Conservation (phyloP, 2,329 filamentous ascomycete species). For the Paecilomyces dactylethromorphus region DNA sequence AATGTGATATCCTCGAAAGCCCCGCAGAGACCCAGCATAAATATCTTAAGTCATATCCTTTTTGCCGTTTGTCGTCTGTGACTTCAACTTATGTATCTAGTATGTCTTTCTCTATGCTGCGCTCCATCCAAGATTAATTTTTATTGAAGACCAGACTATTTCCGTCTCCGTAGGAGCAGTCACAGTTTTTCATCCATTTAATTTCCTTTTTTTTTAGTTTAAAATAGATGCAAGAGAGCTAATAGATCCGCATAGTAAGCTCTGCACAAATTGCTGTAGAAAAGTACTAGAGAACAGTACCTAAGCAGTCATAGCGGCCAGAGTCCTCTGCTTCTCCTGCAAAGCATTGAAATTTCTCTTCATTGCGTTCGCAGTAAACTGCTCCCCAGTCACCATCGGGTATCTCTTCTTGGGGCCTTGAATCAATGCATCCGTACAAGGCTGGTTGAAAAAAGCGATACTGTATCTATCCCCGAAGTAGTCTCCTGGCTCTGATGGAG, state of each 20-base stretch:
- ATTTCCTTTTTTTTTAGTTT: no score
- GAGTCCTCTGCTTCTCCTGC: slow-evolving; percentile 40
- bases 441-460: slow-evolving; percentile 62
- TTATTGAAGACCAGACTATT: no score
- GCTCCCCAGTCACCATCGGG: slow-evolving; percentile 51
- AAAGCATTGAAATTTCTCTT: slow-evolving; percentile 49
- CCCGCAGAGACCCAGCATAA: no score
- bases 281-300: background rate
- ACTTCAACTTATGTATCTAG: no score
- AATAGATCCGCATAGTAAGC: background rate
- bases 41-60: no score
- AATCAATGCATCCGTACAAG: slow-evolving; percentile 51
- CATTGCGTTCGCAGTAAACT: slow-evolving; percentile 55
- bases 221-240: no score
- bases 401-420: slow-evolving; percentile 59
- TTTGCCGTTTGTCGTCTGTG: no score
- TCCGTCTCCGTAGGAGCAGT: no score
- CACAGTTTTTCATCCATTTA: no score
- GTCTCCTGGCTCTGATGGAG: slow-evolving; percentile 47
- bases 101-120: no score
- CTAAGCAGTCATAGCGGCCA: background rate
- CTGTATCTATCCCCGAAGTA: slow-evolving; percentile 57
- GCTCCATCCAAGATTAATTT: no score
- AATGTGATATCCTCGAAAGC: no score
- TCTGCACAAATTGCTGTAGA: background rate